Evolutionary conservation across 1,284 basidiomycete genomes (phyloP).

Genomic region (Paramarasmius palmivorus): DNA sequence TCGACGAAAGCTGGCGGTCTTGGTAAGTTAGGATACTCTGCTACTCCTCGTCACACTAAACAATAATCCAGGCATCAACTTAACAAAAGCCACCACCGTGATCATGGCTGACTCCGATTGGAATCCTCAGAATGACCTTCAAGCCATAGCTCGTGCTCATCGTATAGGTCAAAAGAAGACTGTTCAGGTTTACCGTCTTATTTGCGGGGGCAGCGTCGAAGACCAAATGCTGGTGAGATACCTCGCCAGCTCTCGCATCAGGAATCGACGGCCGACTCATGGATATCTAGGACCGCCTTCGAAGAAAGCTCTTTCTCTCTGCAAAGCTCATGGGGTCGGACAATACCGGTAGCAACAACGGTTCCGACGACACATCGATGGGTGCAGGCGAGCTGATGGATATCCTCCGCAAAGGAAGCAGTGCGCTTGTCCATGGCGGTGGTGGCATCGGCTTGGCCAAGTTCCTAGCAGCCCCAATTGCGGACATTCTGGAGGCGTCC

Average conservation of each 20-base stretch:
- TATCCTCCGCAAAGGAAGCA: constrained; percentile 56
- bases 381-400: constrained; percentile 50
- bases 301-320: constrained; percentile 63
- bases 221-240: constrained; percentile 55
- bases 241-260: not conserved
- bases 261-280: not conserved
- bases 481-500: constrained; percentile 45
- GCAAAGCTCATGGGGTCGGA: constrained; percentile 54
- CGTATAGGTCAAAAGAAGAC: constrained; percentile 80
- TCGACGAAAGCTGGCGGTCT: constrained; percentile 88
- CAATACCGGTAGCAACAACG: constrained; percentile 18
- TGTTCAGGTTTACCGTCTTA: constrained; percentile 52
- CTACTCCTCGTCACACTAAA: not conserved
- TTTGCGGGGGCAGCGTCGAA: constrained; percentile 61
- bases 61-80: constrained; percentile 62
- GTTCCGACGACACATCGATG: constrained; percentile 26
- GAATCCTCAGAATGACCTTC: constrained; percentile 88
- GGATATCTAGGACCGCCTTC: constrained; percentile 43
- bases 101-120: constrained; percentile 77
- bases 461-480: constrained; percentile 44
- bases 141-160: constrained; percentile 85
- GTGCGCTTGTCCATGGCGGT: constrained; percentile 43
- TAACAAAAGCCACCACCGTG: constrained; percentile 81
- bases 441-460: constrained; percentile 37
- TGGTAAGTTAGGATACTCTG: constrained; percentile 41